Base-by-base conservation (phyloP, 2,329 filamentous ascomycete species). In the Cladophialophora psammophila region DNA sequence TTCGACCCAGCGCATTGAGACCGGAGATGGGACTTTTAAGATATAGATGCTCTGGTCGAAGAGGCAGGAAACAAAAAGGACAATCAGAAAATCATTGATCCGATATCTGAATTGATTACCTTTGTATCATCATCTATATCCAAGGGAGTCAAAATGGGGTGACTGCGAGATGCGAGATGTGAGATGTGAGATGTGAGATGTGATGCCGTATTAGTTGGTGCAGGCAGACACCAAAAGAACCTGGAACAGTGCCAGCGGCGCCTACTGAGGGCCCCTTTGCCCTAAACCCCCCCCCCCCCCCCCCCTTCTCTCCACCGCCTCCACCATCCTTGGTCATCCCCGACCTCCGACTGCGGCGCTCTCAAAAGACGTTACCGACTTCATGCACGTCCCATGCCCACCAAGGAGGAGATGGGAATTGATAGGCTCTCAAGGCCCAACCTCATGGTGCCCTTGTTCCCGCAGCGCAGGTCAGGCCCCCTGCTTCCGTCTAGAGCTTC, bases 211-310 rank as follows among this genome's bases (percentile, higher is more conserved):
- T 45, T 50, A 35, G 34, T 52, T 35, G 20, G 26, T 34, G 48
- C 34, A 61, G 59, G 59, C 59, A 61, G 59, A 61, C 59, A 54
- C 59, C 45, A 61, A 61, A 40, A 34, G 54, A 50, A 12, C 45
- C 45, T 50, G 45, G 45, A 50, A 26, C 4, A 5, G 52, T n/a
- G 26, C 57, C 40, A 18, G 31, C 38, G 36, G 57, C 57, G 40
- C 31, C 57, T 48, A 26, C 2, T 26, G 26, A 26, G 26, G 26
- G 26, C 26, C 26, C 26, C 26, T 3, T 26, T 26, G 26, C n/a
- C n/a, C n/a, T n/a, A 26, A 2, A 26, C 26, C 26, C 26, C 26
- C 26, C 26, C 26, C 3, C 26, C 3, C 26, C 26, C 26, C 26
- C 3, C 3, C 26, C 26, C 26, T 3, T 26, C 26, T n/a, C 26